These are phyloP conservation scores for Chalciporus chontae DNA, from an alignment of 768 basidiomycete genomes.

Conservation along the genomic window DNA sequence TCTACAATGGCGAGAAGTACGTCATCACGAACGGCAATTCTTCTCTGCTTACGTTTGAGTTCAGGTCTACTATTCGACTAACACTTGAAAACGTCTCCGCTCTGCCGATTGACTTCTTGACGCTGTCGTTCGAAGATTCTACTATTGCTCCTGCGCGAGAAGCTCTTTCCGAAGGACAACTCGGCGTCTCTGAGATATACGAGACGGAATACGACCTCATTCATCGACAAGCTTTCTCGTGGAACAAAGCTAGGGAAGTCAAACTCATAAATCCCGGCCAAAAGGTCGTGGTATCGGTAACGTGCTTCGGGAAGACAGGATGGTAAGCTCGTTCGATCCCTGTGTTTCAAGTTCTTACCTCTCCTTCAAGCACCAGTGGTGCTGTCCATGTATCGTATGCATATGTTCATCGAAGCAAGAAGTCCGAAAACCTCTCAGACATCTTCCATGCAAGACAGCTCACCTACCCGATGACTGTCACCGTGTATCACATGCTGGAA, in stretches of 20 bases:
- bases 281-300: slow-evolving; percentile 62
- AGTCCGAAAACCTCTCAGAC: slow-evolving; percentile 34
- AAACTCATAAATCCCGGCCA: slow-evolving; percentile 64
- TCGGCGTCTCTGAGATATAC: slow-evolving; percentile 83
- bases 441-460: slow-evolving; percentile 85
- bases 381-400: slow-evolving; percentile 84
- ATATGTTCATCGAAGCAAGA: slow-evolving; percentile 46
- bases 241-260: slow-evolving; percentile 46
- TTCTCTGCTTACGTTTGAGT: slow-evolving; percentile 3
- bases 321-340: slow-evolving; percentile 60
- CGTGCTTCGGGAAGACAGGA: slow-evolving; percentile 85
- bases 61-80: slow-evolving; percentile 77
- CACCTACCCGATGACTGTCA: slow-evolving; percentile 84
- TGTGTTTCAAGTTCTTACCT: neutral
- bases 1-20: slow-evolving; percentile 92
- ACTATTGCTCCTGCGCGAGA: slow-evolving; percentile 75
- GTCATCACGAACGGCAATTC: slow-evolving; percentile 20
- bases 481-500: slow-evolving; percentile 94
- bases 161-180: slow-evolving; percentile 71
- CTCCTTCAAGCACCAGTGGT: slow-evolving; percentile 60
- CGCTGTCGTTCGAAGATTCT: slow-evolving; percentile 87
- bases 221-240: slow-evolving; percentile 76
- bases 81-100: slow-evolving; percentile 88
- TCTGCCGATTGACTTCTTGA: slow-evolving; percentile 80
- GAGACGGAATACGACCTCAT: slow-evolving; percentile 85